Evolutionary conservation across 768 basidiomycete genomes (phyloP).

Genomic region (Tephrocybe rancida): DNA sequence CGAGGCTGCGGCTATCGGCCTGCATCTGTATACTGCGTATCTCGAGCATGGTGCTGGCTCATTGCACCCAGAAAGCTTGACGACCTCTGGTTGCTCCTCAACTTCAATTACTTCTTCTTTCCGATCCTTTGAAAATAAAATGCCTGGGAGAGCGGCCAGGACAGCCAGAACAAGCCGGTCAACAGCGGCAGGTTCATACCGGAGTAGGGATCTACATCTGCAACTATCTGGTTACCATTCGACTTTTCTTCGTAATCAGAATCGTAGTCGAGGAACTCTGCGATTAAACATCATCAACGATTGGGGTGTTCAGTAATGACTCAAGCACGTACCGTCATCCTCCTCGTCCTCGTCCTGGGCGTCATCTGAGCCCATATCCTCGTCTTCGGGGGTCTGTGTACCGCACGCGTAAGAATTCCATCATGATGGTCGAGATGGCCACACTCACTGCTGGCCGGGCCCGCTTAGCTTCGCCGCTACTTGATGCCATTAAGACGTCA

Average conservation of each 20-base stretch:
- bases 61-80: conserved; percentile 39
- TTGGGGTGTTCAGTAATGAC: not conserved
- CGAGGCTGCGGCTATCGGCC: conserved; percentile 87
- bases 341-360: conserved; percentile 54
- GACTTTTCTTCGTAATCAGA: conserved; percentile 66
- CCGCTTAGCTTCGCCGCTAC: conserved; percentile 23
- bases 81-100: conserved; percentile 72
- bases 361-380: conserved; percentile 46
- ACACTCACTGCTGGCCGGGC: conserved; percentile 28
- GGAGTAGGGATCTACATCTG: conserved; percentile 86
- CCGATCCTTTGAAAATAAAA: conserved; percentile 95
- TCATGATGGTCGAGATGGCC: not conserved
- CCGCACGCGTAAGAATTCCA: not conserved
- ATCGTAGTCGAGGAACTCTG: conserved; percentile 79
- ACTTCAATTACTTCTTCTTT: conserved; percentile 92
- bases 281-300: conserved; percentile 32
- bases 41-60: conserved; percentile 81
- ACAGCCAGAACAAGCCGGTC: not conserved
- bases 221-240: conserved; percentile 39
- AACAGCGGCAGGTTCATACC: too few relatives aligned
- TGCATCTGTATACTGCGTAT: conserved; percentile 87
- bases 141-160: conserved; percentile 48
- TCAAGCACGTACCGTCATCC: conserved; percentile 41
- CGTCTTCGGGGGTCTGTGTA: conserved; percentile 62
- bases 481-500: conserved; percentile 48